These are phyloP conservation scores for Fusarium sp. DNA, from an alignment of 2,329 filamentous ascomycete genomes.

Conservation along the genomic window DNA sequence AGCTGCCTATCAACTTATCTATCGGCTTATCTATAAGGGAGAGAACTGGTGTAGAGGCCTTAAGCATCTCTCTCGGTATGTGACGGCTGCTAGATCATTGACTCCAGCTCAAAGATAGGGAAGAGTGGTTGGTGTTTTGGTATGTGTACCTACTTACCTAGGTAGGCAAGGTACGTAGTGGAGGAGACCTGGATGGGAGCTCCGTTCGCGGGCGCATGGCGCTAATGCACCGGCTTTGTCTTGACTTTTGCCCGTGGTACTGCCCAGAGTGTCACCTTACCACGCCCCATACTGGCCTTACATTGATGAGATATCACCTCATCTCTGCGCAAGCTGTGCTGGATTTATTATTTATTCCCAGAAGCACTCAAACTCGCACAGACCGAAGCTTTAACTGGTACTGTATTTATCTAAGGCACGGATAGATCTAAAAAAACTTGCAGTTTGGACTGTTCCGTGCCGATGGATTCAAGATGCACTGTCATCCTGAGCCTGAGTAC, in stretches of 20 bases:
- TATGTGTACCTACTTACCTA: not conserved
- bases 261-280: conserved; percentile 23
- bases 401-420: too few species aligned
- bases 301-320: conserved; percentile 18
- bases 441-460: not conserved
- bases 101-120: not conserved
- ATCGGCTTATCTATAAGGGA: too few species aligned
- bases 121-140: conserved; percentile 14
- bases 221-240: conserved; percentile 42
- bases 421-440: not conserved
- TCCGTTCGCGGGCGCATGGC: conserved; percentile 19
- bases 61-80: not conserved
- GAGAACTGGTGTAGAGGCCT: too few species aligned
- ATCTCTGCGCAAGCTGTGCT: not conserved
- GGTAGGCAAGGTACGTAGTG: too few species aligned
- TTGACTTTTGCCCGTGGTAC: conserved; percentile 28
- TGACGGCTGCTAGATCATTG: not conserved
- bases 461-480: conserved; percentile 16
- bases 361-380: too few species aligned
- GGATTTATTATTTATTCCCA: too few species aligned
- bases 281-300: conserved; percentile 30
- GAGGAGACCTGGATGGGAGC: conserved; percentile 8
- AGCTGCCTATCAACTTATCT: not conserved
- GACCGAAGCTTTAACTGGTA: not conserved
- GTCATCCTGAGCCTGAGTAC: conserved; percentile 22